Base-by-base conservation (phyloP, 768 basidiomycete genomes). In the Filobasidium wieringae region DNA sequence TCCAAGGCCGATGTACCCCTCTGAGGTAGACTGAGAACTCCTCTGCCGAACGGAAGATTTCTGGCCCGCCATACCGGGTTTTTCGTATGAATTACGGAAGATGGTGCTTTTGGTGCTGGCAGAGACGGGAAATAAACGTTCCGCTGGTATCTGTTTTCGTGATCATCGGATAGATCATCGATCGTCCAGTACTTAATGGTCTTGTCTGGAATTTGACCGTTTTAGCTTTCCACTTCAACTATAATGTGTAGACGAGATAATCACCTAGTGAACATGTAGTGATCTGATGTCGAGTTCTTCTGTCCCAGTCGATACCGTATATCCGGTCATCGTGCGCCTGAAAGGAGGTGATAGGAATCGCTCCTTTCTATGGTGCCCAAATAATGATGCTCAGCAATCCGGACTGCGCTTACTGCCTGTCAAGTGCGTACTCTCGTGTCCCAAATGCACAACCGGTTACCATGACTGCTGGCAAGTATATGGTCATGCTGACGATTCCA, bases 231-330 rank as follows among this genome's bases (percentile, higher is more conserved):
- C 9, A 41, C 12, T 6, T 15, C 8, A 27, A 34, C 27, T 33
- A 24, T 4, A 12, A 7, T 33, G 4, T 2, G 14, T 15, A 24
- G 17, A 30, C n/a, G 39, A 12, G 24, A 27, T 30, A 59, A 68
- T 45, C 9, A 71, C 70, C 73, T 0, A 97, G 78, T 0, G 91
- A 92, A 68, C 95, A 99, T 1, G 93, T 96, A 8, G 93, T 83
- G 33, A 99, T 79, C 69, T 91, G 85, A 65, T 84, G 79, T n/a
- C 79, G 75, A 39, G 78, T 74, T 17, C 79, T 76, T 51, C 88
- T 84, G 7, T 88, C 84, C 92, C 93, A 99, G 73, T 97, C 93
- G 54, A 99, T 90, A 1, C 95, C 95, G 62, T 99, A 96, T 43
- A 96, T 95, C 74, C 91, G 90, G 32, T 88, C 82, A n/a, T 76